Percentiles rank a stretch among this genome's conserved stretches.
Evolutionary conservation across 2,329 filamentous ascomycete species (phyloP).

Genomic region (Exophiala alcalophila): DNA sequence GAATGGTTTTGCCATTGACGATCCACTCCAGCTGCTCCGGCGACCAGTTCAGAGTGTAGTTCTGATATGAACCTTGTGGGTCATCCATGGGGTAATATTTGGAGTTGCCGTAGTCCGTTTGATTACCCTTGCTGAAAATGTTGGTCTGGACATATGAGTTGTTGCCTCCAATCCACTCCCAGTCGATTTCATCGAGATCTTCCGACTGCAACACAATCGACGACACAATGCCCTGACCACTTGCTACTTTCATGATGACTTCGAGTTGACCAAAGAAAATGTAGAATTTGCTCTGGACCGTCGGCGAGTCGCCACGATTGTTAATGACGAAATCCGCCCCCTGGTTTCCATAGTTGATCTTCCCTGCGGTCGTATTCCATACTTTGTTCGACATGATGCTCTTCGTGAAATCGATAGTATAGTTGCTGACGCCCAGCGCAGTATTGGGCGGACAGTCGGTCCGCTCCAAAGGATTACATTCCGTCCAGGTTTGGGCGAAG

Average conservation of each 20-base stretch:
- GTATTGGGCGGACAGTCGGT: constrained; percentile 66
- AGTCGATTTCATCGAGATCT: constrained; percentile 83
- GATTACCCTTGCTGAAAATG: constrained; percentile 74
- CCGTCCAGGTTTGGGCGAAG: constrained; percentile 70
- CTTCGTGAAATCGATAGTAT: constrained; percentile 49
- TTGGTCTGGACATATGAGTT: constrained; percentile 64
- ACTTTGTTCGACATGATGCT: constrained; percentile 56
- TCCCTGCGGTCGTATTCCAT: constrained; percentile 68
- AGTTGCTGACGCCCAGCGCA: constrained; percentile 62
- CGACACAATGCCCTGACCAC: constrained; percentile 72
- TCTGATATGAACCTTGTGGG: constrained; percentile 72
- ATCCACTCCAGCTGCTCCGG: constrained; percentile 80
- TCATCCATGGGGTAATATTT: constrained; percentile 57
- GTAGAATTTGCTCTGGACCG: constrained; percentile 74
- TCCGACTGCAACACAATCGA: constrained; percentile 80
- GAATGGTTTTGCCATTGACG: constrained; percentile 72
- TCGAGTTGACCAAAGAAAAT: constrained; percentile 83
- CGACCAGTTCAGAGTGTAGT: constrained; percentile 91
- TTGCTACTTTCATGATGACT: constrained; percentile 71
- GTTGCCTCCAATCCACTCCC: constrained; percentile 74
- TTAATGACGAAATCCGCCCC: constrained; percentile 71
- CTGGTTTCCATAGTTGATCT: constrained; percentile 58
- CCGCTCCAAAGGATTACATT: constrained; percentile 72
- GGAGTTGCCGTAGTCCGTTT: constrained; percentile 67
- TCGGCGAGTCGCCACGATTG: constrained; percentile 71